Base-by-base conservation (phyloP, 2,329 filamentous ascomycete species). In the Chrysoporthe cubensis region DNA sequence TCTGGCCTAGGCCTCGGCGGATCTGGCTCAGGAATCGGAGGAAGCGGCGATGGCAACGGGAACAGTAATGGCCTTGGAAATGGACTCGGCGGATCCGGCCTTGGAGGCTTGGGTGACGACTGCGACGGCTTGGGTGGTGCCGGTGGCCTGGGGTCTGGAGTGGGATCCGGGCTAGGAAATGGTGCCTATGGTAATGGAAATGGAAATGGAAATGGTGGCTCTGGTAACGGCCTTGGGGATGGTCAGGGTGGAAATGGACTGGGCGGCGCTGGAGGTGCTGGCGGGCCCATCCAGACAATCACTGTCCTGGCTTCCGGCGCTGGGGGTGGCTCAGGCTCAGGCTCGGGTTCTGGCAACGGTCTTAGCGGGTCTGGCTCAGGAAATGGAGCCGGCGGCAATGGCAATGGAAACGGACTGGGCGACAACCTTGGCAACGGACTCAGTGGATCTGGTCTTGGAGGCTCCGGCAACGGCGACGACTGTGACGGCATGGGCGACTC, bases 211-310 rank as follows among this genome's bases (percentile, higher is more conserved):
- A 50, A 42, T 37, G 57, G 56, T 26, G 40, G 56, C 26, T 26
- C 32, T 14, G 64, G 34, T 16, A 57, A 21, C 18, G 32, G 34
- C 34, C 54, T 57, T n/a, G 64, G 64, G 14, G 54, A 48, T 21
- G 50, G 50, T 21, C 13, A 16, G 2, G 50, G 26, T 32, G 54
- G 52, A 43, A 59, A 60, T 16, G 61, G 26, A 16, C 21, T 26
- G 46, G 57, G 58, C 32, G 54, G 60, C 56, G 43, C 46, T n/a
- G 63, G 62, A 37, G 59, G 57, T 18, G 57, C 62, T 13, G 18
- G 46, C 37, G 70, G 62, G 18, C 58, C 57, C 46, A 64, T 67
- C 18, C 48, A 60, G 50, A 62, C 64, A 43, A 67, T 46, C 65
- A 58, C 60, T 64, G 54, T 65, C 43, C 37, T 69, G 11, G 68